Conservation (phyloP, 768 basidiomycete species). For the Psilocybe sp. region DNA sequence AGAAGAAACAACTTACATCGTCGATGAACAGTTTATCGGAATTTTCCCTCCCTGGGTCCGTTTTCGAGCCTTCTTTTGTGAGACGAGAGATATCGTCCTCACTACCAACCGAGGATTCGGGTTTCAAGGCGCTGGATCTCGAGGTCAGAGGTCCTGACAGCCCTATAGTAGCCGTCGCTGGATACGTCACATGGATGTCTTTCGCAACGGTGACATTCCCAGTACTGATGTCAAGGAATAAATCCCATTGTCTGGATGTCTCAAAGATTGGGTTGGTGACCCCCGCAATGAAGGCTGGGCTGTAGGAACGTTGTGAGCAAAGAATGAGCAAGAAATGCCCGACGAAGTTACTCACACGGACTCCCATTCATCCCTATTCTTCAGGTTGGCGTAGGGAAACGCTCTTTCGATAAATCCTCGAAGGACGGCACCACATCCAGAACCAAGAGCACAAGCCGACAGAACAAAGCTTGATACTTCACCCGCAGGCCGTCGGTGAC, state of each 20-base stretch:
- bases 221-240: conserved; percentile 87
- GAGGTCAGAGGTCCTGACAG: conserved; percentile 42
- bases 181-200: conserved; percentile 67
- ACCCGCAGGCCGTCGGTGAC: conserved; percentile 85
- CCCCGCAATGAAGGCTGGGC: conserved; percentile 92
- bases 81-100: conserved; percentile 72
- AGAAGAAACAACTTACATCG: conserved; percentile 61
- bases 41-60: conserved; percentile 59
- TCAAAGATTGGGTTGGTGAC: conserved; percentile 98
- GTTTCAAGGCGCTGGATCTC: conserved; percentile 61
- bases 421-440: conserved; percentile 82
- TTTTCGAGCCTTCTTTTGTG: conserved; percentile 55
- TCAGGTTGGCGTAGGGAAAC: conserved; percentile 93
- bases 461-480: conserved; percentile 90
- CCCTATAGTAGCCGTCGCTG: conserved; percentile 39
- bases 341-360: conserved; percentile 57
- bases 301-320: conserved; percentile 23
- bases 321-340: not conserved
- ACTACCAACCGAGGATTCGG: conserved; percentile 58
- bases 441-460: conserved; percentile 90
- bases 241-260: conserved; percentile 83
- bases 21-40: conserved; percentile 89
- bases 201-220: conserved; percentile 86
- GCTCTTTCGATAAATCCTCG: conserved; percentile 88
- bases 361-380: conserved; percentile 87